Evolutionary conservation across 176 grass and related monocot species (phyloP), one percentile per base, ranked within the genome.

Genomic region (Otatea glauca): DNA sequence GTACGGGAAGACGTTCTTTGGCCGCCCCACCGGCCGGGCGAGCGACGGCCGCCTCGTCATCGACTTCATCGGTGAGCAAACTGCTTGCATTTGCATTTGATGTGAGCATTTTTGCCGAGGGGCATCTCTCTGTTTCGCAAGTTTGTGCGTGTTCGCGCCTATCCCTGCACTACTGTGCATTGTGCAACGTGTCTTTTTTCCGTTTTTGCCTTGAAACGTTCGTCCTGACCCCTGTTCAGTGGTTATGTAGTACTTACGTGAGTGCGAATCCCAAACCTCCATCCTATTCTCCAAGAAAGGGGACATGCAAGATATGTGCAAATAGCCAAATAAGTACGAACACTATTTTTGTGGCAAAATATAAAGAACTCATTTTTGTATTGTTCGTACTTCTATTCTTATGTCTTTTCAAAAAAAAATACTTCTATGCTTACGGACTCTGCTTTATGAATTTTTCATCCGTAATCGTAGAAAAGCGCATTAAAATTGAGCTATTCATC

Each of bases 11-110:
- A 94, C 94, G 0, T 97, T 87, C 88, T 97, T 92, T 59, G 82
- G 86, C 39, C 84, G 13, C 1, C 81, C 92, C 58, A 91, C 90
- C 51, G 92, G 94, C 70, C 94, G 94, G 39, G 91, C 80, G 5
- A 92, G 86, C 42, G 80, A 97, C 65, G 94, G 94, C 15, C 94
- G 94, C 34, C 78, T 97, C 70, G 85, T 97, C 76, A 87, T 97
- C 45, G 92, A 97, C 88, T 97, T 97, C 84, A 89, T 97, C 60
- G 90, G 94, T 97, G 64, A 81, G 89, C 80, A 23, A 41, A 20
- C 38, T 76, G 25, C 25, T 47, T 74, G 62, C 43, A 4, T 12
- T 66, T 43, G 29, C 20, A 2, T 7, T 84, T 43, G 20, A 0
- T 7, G 80, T 43, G 18, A 23, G 43, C 72, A 21, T 61, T 16